Conservation (phyloP, 345 rosid genomes). For the Diplotaxis tenuifolia region DNA sequence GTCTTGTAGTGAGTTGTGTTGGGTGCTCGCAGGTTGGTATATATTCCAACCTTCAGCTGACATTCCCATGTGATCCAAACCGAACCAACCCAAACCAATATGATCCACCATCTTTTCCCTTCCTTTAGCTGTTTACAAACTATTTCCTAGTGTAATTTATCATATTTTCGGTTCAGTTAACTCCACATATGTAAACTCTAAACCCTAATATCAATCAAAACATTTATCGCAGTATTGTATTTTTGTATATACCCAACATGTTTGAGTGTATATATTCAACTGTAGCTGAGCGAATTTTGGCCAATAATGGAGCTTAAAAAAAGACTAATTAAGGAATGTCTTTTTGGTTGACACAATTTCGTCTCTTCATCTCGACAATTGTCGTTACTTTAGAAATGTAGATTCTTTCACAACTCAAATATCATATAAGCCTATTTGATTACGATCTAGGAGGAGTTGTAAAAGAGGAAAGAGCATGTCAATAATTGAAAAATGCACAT, state of each 20-base stretch:
- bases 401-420: constrained; percentile 26
- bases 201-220: neutral
- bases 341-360: constrained; percentile 34
- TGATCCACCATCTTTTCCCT: constrained; percentile 11
- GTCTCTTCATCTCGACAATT: constrained; percentile 23
- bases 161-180: constrained; percentile 24
- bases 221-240: neutral
- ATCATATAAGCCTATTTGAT: constrained; percentile 13
- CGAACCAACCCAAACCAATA: constrained; percentile 20
- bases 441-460: neutral
- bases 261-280: neutral
- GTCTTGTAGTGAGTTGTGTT: neutral
- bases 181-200: neutral
- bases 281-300: neutral
- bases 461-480: neutral
- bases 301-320: constrained; percentile 27
- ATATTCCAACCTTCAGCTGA: too few species aligned
- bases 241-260: neutral
- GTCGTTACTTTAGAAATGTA: constrained; percentile 30
- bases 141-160: neutral
- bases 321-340: constrained; percentile 36
- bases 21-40: neutral
- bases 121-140: neutral
- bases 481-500: constrained; percentile 12
- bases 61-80: constrained; percentile 30